Percentiles rank a stretch among this genome's conserved stretches.
These are phyloP conservation scores for Fusarium sp. DNA, from an alignment of 2,329 filamentous ascomycete genomes.

Conservation along the genomic window DNA sequence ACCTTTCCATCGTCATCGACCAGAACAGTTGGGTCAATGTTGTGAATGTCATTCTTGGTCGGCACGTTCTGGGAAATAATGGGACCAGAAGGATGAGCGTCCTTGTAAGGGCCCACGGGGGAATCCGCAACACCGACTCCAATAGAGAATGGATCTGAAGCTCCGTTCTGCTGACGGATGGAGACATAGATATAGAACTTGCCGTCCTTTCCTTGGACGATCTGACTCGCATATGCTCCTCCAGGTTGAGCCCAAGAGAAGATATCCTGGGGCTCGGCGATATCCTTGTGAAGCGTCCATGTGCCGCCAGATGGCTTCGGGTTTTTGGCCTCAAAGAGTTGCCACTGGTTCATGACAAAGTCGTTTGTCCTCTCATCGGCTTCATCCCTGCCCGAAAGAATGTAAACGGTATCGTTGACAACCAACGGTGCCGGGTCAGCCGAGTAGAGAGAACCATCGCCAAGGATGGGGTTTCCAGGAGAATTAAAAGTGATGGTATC, in stretches of 20 bases:
- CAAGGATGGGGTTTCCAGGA: constrained; percentile 52
- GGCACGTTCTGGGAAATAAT: constrained; percentile 52
- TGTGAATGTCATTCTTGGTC: constrained; percentile 51
- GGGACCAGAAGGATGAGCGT: constrained; percentile 50
- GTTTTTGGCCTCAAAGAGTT: constrained; percentile 47
- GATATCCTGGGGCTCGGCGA: constrained; percentile 47
- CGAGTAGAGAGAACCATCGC: constrained; percentile 53
- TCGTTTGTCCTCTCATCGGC: constrained; percentile 45
- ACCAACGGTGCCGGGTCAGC: constrained; percentile 55
- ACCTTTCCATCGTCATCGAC: constrained; percentile 51
- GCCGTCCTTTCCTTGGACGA: constrained; percentile 49
- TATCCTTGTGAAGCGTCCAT: constrained; percentile 49
- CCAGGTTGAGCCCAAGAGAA: constrained; percentile 51
- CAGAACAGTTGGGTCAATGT: constrained; percentile 54
- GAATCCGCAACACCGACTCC: constrained; percentile 52
- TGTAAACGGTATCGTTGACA: constrained; percentile 51
- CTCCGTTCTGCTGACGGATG: constrained; percentile 45
- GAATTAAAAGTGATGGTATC: constrained; percentile 38
- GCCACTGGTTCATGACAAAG: constrained; percentile 54
- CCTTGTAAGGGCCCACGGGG: constrained; percentile 50
- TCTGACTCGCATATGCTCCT: constrained; percentile 52
- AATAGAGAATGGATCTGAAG: constrained; percentile 51
- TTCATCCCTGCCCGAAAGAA: constrained; percentile 51
- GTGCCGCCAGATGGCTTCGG: constrained; percentile 46
- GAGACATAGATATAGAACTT: constrained; percentile 54